Evolutionary conservation across 208 protist species (phyloP), one percentile per base, ranked within the genome.

Genomic region (Acanthamoeba healyi): DNA sequence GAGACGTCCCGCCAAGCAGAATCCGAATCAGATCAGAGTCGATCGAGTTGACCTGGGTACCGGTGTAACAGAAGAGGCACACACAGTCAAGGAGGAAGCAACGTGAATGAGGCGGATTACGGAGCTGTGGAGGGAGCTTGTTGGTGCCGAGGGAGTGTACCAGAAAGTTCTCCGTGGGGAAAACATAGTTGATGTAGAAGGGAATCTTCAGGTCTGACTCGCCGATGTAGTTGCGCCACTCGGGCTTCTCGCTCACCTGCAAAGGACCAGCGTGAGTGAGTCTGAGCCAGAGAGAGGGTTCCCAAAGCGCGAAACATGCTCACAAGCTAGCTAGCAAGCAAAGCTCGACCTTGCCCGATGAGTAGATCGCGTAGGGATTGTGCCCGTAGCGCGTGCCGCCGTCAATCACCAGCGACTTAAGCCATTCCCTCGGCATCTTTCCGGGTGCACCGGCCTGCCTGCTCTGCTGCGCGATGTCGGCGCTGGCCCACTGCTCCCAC

Each of bases 201-300:
- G 82, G 82, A 24, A 90, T 90, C 82, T 90, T 90, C 1, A 90
- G 82, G 82, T 90, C 82, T 3, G 82, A 61, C 54, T 90, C 82
- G 7, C 82, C 82, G 82, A 90, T 90, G 54, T 51, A 90, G 19
- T 38, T 70, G 54, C 56, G 54, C 82, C 82, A 90, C 19, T 90
- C 82, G 2, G 46, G 29, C 82, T 46, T 84, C 34, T 84, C 74
- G 14, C 12, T 36, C 42, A 84, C 74, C 74, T 84, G 19, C n/a
- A n/a, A n/a, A n/a, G n/a, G n/a, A n/a, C n/a, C n/a, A n/a, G n/a
- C n/a, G n/a, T n/a, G n/a, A n/a, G n/a, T n/a, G n/a, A n/a, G n/a
- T n/a, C n/a, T n/a, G n/a, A n/a, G n/a, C n/a, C n/a, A n/a, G n/a
- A n/a, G n/a, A n/a, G n/a, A n/a, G n/a, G n/a, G n/a, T n/a, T n/a